These are phyloP conservation scores for Lepidium sativum DNA, from an alignment of 345 rosid species.

Conservation along the genomic window DNA sequence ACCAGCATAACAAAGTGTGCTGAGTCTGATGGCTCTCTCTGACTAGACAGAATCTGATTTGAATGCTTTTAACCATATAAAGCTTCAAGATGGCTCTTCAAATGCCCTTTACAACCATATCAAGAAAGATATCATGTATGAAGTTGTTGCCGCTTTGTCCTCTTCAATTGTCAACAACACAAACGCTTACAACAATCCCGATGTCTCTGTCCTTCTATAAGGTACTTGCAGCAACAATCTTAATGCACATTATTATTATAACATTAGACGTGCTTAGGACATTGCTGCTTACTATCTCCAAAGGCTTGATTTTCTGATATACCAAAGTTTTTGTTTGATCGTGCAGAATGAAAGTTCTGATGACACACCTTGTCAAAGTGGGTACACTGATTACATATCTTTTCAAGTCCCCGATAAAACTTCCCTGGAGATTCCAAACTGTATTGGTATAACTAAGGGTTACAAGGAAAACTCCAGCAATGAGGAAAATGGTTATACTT, in stretches of 20 bases:
- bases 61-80: slow-evolving; percentile 17
- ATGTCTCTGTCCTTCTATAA: slow-evolving; percentile 69
- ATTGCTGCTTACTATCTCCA: not conserved
- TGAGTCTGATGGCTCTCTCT: not conserved
- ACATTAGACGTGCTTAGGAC: not conserved
- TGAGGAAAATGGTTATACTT: slow-evolving; percentile 29
- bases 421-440: slow-evolving; percentile 38
- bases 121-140: slow-evolving; percentile 53
- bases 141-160: slow-evolving; percentile 60
- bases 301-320: not conserved
- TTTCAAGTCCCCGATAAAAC: slow-evolving; percentile 56
- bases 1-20: not conserved
- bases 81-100: slow-evolving; percentile 80
- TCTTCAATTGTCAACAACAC: slow-evolving; percentile 37
- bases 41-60: not conserved
- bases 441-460: slow-evolving; percentile 57
- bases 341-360: slow-evolving; percentile 36
- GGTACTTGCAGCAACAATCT: slow-evolving; percentile 31
- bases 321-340: not conserved
- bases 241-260: not conserved
- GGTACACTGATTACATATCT: slow-evolving; percentile 55
- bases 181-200: slow-evolving; percentile 37
- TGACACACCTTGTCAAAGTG: slow-evolving; percentile 26
- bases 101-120: slow-evolving; percentile 75
- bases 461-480: slow-evolving; percentile 33